These are phyloP conservation scores for Cladosporium sp. DNA, from an alignment of 2,329 filamentous ascomycete species.

Conservation along the genomic window DNA sequence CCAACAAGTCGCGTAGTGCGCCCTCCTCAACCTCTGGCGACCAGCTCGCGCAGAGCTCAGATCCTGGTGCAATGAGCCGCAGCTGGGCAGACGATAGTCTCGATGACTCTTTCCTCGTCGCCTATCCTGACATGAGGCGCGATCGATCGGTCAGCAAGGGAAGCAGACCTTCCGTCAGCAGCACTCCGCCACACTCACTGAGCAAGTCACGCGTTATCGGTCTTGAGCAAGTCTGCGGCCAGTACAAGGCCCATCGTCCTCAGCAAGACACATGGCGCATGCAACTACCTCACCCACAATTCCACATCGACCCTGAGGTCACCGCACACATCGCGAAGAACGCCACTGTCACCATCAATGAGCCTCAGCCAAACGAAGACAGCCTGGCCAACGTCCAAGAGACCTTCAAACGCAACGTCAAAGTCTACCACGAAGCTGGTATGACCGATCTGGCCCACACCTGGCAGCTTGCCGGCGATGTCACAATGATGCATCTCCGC, in stretches of 20 bases:
- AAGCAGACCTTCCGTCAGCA: constrained; percentile 15
- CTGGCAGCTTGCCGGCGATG: constrained; percentile 8
- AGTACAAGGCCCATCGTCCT: constrained; percentile 30
- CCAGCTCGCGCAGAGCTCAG: constrained; percentile 25
- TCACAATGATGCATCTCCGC: constrained; percentile 8
- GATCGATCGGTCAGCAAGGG: constrained; percentile 14
- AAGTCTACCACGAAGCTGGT: not conserved
- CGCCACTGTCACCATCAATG: constrained; percentile 28
- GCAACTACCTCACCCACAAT: constrained; percentile 16
- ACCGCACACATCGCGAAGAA: constrained; percentile 7
- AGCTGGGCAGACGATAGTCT: constrained; percentile 54
- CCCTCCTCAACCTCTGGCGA: not conserved
- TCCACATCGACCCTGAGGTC: constrained; percentile 4
- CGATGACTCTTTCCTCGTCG: constrained; percentile 52
- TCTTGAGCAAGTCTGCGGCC: constrained; percentile 23
- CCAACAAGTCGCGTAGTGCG: not conserved
- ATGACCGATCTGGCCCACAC: constrained; percentile 6
- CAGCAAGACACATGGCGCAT: constrained; percentile 25
- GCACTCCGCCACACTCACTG: constrained; percentile 9
- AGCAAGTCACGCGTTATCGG: constrained; percentile 1
- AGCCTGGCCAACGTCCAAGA: not conserved
- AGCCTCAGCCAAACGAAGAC: constrained; percentile 27
- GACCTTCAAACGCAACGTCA: not conserved
- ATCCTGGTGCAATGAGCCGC: constrained; percentile 32
- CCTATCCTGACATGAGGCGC: constrained; percentile 20